Evolutionary conservation across 2,329 filamentous ascomycete species (phyloP).

Genomic region (Madurella mycetomatis): DNA sequence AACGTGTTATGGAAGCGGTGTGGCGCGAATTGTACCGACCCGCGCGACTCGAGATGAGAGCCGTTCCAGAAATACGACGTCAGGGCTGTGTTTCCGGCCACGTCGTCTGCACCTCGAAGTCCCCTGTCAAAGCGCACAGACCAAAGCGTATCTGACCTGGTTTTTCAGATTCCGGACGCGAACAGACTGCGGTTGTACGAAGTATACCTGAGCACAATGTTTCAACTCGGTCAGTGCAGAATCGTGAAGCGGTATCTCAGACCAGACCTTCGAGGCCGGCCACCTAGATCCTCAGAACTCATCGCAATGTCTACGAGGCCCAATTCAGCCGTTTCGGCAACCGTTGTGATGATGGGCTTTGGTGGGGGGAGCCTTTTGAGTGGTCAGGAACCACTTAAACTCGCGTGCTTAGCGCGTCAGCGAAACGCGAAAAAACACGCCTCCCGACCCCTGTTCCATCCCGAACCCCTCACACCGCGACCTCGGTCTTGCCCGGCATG

Average conservation of each 20-base stretch:
- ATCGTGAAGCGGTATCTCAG: too few species aligned
- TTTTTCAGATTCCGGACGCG: conserved; percentile 5
- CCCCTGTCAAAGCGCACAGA: background rate
- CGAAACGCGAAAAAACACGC: conserved; percentile 22
- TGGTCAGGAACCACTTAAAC: conserved; percentile 18
- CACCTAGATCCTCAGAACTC: too few species aligned
- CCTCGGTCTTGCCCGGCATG: background rate
- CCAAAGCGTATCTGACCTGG: background rate
- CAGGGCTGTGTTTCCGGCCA: background rate
- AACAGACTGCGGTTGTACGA: background rate
- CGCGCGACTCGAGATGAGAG: background rate
- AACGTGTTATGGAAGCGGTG: conserved; percentile 9
- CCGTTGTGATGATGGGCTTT: background rate
- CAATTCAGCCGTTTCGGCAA: background rate
- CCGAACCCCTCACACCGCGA: background rate
- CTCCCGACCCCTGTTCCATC: background rate
- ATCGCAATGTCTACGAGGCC: too few species aligned
- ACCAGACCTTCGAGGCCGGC: too few species aligned
- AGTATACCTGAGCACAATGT: too few species aligned
- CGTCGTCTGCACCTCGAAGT: background rate
- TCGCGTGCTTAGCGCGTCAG: conserved; percentile 7
- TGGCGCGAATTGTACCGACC: background rate
- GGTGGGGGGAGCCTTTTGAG: background rate
- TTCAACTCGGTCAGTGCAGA: too few species aligned
- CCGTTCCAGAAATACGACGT: conserved; percentile 3